Evolutionary conservation across 2,329 filamentous ascomycete species (phyloP).

Genomic region (Penicillium rolfsii): DNA sequence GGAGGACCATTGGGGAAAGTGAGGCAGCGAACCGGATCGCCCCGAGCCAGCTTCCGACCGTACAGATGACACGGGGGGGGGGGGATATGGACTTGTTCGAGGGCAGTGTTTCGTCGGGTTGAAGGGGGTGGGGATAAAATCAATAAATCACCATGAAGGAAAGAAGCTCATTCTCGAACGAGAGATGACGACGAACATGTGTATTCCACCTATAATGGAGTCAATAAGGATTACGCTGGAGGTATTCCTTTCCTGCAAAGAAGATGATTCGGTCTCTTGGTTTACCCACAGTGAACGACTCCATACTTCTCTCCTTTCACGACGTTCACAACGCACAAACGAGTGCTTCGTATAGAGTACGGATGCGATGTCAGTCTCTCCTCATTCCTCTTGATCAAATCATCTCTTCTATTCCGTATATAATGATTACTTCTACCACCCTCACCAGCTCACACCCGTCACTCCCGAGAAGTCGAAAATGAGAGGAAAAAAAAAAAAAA

Average conservation of each 20-base stretch:
- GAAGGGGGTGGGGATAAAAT: background rate
- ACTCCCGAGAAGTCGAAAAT: background rate
- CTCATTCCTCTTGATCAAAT: background rate
- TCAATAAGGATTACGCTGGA: too few species aligned
- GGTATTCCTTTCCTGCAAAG: too few species aligned
- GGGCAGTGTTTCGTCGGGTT: background rate
- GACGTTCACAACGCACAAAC: background rate
- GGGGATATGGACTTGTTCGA: background rate
- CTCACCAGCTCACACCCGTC: background rate
- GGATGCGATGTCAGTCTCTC: background rate
- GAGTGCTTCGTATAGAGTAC: too few species aligned
- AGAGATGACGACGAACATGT: background rate
- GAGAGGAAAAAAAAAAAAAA: background rate
- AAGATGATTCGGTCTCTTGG: background rate
- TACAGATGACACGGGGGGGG: background rate
- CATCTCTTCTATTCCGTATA: background rate
- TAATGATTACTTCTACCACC: background rate
- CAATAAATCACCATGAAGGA: background rate
- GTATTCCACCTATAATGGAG: too few species aligned
- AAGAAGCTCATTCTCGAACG: background rate
- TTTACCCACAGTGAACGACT: background rate
- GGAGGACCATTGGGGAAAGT: constrained; percentile 33
- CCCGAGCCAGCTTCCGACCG: constrained; percentile 19
- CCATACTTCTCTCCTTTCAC: background rate
- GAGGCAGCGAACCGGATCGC: constrained; percentile 46